Evolutionary conservation across 306 rosid species (phyloP).

Genomic region (Senna siamea): DNA sequence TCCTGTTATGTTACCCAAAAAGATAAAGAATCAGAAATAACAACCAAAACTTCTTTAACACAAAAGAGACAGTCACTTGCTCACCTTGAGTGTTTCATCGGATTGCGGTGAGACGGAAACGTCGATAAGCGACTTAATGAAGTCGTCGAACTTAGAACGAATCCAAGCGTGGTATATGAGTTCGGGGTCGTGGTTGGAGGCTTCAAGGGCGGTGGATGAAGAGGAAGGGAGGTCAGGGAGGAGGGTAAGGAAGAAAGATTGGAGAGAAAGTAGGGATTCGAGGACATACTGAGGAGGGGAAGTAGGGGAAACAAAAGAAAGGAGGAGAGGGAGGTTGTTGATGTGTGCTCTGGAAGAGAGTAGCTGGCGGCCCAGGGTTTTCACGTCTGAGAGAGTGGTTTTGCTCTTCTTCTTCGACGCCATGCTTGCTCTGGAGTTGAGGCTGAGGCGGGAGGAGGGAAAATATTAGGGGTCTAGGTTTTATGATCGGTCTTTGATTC

Average conservation of each 20-base stretch:
- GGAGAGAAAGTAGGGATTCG: conserved; percentile 84
- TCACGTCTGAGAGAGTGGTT: conserved; percentile 58
- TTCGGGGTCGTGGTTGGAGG: conserved; percentile 52
- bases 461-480: not conserved
- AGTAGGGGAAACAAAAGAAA: conserved; percentile 66
- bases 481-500: no score
- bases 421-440: conserved; percentile 26
- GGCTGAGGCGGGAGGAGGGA: not conserved
- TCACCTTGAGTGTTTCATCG: conserved; percentile 65
- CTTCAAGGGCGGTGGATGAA: conserved; percentile 36
- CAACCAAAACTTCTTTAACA: not conserved
- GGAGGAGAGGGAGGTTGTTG: conserved; percentile 87
- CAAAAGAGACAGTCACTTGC: not conserved
- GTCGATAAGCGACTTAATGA: conserved; percentile 61
- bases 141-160: conserved; percentile 82
- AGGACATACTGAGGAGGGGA: conserved; percentile 70
- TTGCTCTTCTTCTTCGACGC: conserved; percentile 41
- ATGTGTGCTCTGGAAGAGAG: conserved; percentile 75
- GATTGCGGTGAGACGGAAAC: conserved; percentile 54
- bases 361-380: conserved; percentile 74
- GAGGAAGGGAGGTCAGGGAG: conserved; percentile 66
- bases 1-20: conserved; percentile 48
- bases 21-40: not conserved
- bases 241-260: conserved; percentile 74
- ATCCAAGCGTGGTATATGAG: conserved; percentile 78